Base-by-base conservation (phyloP, 148 eudicot species). In the Suaeda aralocaspica region DNA sequence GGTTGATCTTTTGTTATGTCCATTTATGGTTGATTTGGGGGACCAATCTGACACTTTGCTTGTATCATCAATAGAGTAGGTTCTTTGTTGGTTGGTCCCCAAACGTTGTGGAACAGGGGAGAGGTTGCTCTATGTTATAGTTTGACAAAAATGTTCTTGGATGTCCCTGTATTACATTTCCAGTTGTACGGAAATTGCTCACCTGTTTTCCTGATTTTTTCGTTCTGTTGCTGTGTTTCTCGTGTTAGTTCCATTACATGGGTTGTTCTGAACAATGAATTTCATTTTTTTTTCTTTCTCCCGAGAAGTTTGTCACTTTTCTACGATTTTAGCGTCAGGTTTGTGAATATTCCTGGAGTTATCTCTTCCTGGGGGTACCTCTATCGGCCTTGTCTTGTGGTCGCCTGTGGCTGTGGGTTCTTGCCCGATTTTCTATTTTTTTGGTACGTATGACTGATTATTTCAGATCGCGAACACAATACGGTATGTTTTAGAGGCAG, bases 1-100 rank as follows among this genome's bases (percentile, higher is more conserved):
- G 87, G 88, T 73, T 87, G 76, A 80, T 64, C 45, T 42, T 64
- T 42, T 41, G 56, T 0, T 18, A 29, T 15, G 59, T 44, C 33
- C 29, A 44, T 7, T 13, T 29, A 42, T 25, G 36, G 19, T 25
- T 44, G 13, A 60, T 52, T 26, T 21, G 24, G 36, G 33, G 26
- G 42, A 28, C 56, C 4, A 31, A 21, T 56, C 25, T 19, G 60
- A 57, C 66, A 71, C 29, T 55, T 24, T 46, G 18, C 46, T 53
- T 74, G 58, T 64, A 64, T n/a, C 41, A 19, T 64, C 53, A 24
- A 53, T 67, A 72, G 64, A 52, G 6, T 55, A 71, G 41, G 39
- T 50, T 29, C 61, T 67, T n/a, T 49, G 16, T 72, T 13, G 28
- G 51, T 50, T 49, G 53, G 36, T 45, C 55, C 48, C 53, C 22